phyloP scores from a whole-genome alignment of 2,329 filamentous ascomycete species.

The Paecilomyces variotii region DNA sequence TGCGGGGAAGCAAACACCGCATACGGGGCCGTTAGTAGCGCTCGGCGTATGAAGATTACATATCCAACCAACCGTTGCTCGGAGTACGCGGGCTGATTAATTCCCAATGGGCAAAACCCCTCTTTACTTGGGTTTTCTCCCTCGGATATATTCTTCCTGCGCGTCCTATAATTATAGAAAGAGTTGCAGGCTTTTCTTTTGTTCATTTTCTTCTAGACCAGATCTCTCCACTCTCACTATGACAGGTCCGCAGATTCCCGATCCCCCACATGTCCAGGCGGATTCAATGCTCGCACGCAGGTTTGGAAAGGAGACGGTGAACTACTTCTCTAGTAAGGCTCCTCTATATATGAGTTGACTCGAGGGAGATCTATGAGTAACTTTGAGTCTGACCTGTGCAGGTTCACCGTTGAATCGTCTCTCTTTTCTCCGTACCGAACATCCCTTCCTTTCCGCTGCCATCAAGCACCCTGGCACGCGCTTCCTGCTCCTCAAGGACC shows the following conservation, averaged over 20 bases:
- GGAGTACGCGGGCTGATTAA: neutral
- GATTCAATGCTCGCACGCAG: slow-evolving; percentile 48
- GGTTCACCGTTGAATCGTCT: slow-evolving; percentile 44
- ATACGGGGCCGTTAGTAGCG: neutral
- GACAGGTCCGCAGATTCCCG: slow-evolving; percentile 38
- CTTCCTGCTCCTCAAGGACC: slow-evolving; percentile 72
- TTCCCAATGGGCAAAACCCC: neutral
- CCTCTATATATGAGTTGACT: neutral
- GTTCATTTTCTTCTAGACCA: neutral
- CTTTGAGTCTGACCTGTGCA: slow-evolving; percentile 9
- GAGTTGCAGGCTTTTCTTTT: neutral
- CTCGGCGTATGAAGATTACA: neutral
- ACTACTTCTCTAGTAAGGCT: slow-evolving; percentile 42
- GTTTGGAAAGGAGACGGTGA: slow-evolving; percentile 43
- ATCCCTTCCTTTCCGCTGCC: slow-evolving; percentile 40
- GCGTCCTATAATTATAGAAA: neutral
- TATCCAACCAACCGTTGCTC: neutral
- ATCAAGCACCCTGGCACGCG: slow-evolving; percentile 39
- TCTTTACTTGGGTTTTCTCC: neutral
- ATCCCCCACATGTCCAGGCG: slow-evolving; percentile 49
- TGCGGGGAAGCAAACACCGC: slow-evolving; percentile 17
- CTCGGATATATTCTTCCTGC: neutral
- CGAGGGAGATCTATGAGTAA: too few species aligned
- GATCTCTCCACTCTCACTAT: neutral
- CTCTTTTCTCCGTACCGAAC: slow-evolving; percentile 42